These are phyloP conservation scores for Boletus barrowsii DNA, from an alignment of 768 basidiomycete species.

Conservation along the genomic window DNA sequence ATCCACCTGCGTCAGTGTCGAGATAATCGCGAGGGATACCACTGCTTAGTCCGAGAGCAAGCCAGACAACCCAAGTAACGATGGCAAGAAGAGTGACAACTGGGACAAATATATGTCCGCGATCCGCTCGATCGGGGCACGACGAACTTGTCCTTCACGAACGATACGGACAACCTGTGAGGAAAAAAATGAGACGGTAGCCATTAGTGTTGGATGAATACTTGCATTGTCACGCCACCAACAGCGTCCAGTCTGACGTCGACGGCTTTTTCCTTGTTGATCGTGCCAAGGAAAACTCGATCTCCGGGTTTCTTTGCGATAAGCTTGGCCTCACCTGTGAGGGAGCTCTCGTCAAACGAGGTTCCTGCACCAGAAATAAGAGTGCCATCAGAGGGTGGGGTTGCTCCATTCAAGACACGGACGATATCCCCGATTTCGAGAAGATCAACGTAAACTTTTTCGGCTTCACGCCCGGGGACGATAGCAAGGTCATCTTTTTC, in stretches of 20 bases:
- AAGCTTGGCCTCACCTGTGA: slow-evolving; percentile 74
- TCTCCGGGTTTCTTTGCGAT: slow-evolving; percentile 63
- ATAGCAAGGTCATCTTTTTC: slow-evolving; percentile 14
- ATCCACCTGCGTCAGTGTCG: slow-evolving; percentile 51
- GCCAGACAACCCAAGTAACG: slow-evolving; percentile 71
- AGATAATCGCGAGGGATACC: slow-evolving; percentile 54
- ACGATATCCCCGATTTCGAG: slow-evolving; percentile 83
- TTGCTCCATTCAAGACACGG: slow-evolving; percentile 66
- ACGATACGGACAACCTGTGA: slow-evolving; percentile 66
- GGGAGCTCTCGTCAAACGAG: slow-evolving; percentile 77
- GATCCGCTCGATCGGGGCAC: slow-evolving; percentile 75
- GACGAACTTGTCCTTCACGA: slow-evolving; percentile 67
- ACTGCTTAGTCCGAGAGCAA: slow-evolving; percentile 58
- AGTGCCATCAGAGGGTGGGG: slow-evolving; percentile 74
- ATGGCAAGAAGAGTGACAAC: slow-evolving; percentile 70
- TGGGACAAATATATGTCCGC: slow-evolving; percentile 81
- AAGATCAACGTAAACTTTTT: slow-evolving; percentile 51
- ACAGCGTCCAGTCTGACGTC: slow-evolving; percentile 59
- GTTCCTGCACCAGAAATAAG: slow-evolving; percentile 47
- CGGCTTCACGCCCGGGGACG: slow-evolving; percentile 27
- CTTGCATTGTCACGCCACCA: slow-evolving; percentile 69
- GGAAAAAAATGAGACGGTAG: not conserved
- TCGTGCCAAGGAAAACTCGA: slow-evolving; percentile 70
- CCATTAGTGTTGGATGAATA: not conserved
- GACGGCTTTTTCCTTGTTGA: slow-evolving; percentile 60